Conservation (phyloP, 2,329 filamentous ascomycete species). For the Amauroascus verrucosus region DNA sequence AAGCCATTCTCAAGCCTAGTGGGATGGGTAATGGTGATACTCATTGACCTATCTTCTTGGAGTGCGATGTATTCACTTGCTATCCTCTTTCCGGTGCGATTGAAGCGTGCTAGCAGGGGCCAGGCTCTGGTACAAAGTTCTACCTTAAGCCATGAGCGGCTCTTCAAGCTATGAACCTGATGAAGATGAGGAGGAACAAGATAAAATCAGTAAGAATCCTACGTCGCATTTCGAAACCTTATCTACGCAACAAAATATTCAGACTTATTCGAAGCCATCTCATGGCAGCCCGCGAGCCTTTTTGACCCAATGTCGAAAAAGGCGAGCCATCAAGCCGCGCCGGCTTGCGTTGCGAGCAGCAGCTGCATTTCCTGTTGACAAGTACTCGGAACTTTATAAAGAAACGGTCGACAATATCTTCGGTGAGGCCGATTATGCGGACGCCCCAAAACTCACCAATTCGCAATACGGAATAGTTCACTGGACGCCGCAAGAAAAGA, state of each 20-base stretch:
- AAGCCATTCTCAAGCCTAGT: no score
- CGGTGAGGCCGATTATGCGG: slow-evolving; percentile 10
- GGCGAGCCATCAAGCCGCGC: not conserved
- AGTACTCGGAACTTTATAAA: slow-evolving; percentile 46
- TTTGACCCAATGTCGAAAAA: slow-evolving; percentile 9
- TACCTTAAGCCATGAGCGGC: slow-evolving; percentile 29
- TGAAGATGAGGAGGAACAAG: slow-evolving; percentile 19
- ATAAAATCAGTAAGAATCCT: slow-evolving; percentile 9
- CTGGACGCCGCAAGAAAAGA: slow-evolving; percentile 66
- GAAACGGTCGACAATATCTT: slow-evolving; percentile 40
- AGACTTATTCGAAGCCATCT: not conserved
- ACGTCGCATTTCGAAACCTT: slow-evolving; percentile 11
- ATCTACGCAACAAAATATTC: slow-evolving; percentile 13
- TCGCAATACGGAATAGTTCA: slow-evolving; percentile 57
- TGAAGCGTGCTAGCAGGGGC: slow-evolving; percentile 3
- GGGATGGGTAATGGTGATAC: no score
- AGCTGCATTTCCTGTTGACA: slow-evolving; percentile 22
- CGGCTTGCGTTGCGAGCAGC: slow-evolving; percentile 5
- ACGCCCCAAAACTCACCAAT: slow-evolving; percentile 23
- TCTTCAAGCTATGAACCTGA: slow-evolving; percentile 25
- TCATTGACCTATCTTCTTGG: no score
- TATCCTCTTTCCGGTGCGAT: slow-evolving; percentile 1
- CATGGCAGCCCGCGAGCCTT: slow-evolving; percentile 1
- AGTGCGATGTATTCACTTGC: slow-evolving; percentile 11
- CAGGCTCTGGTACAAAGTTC: not conserved